Evolutionary conservation across 805 yeast genomes (phyloP), one percentile per base, ranked within the genome.

Genomic region (Candida alai): DNA sequence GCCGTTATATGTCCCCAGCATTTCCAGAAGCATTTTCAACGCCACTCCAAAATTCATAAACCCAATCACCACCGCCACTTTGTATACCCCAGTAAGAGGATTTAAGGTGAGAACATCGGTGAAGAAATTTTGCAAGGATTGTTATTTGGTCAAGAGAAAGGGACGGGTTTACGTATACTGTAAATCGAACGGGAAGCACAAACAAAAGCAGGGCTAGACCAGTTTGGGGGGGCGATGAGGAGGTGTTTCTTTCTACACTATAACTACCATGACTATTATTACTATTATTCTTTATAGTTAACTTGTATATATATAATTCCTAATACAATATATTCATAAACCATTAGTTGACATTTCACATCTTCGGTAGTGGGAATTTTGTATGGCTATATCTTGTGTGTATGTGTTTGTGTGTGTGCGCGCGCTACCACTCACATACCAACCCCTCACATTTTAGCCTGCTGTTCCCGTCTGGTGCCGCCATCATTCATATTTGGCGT

Each of bases 131-230:
- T 93, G 98, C 60, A 72, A 81, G 24, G 93, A 86, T 57, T 93
- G 98, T 59, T 60, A 76, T 65, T 76, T 86, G 62, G 96, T 93
- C 8, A 83, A 94, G 62, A 82, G 97, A 62, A 93, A 89, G 64
- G 98, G 98, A 26, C 74, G 93, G 51, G 90, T 89, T 9, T 87
- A 86, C 45, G 95, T 93, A 24, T 81, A 85, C 56, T 90, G 98
- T 71, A 93, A 89, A 59, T 71, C 93, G 30, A 86, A 89, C 57
- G 87, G 88, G 43, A 87, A 86, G 57, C 97, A 89, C 62, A 89
- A 89, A 63, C 97, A 89, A 62, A 85, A 95, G 60, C 96, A 86
- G 60, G 86, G 86, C 48, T 80, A 57, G 32, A 28, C 28, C 23
- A 7, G 22, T 18, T 17, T 12, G 18, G 10, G 27, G 37, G 16